Evolutionary conservation across 1,284 basidiomycete genomes (phyloP).

Genomic region (Tilletiopsis washingtonensis): DNA sequence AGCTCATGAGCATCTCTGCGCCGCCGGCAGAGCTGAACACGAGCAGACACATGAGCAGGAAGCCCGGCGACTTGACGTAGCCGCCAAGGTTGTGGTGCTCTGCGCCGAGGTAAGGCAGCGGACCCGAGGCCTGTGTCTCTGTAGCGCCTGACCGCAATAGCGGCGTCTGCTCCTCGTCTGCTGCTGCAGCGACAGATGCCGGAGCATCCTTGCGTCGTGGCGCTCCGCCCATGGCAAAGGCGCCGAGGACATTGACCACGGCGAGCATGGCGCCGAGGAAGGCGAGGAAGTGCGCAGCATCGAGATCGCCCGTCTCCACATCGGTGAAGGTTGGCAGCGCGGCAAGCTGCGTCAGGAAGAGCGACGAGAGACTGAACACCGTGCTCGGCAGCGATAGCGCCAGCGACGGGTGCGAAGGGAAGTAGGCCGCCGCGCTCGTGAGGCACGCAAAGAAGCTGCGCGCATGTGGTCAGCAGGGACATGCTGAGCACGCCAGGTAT

Average conservation of each 20-base stretch:
- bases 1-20: constrained; percentile 16
- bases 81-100: not conserved
- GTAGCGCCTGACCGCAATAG: too few relatives aligned
- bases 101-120: too few relatives aligned
- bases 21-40: constrained; percentile 12
- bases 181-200: not conserved
- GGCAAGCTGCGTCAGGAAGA: constrained; percentile 13
- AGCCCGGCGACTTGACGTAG: not conserved
- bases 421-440: constrained; percentile 9
- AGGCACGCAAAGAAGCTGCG: constrained; percentile 13
- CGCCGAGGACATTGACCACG: constrained; percentile 8
- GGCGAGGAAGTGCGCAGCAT: constrained; percentile 10
- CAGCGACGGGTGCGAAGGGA: constrained; percentile 10
- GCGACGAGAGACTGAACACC: constrained; percentile 15
- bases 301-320: constrained; percentile 11
- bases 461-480: constrained; percentile 1
- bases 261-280: constrained; percentile 11
- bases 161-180: not conserved
- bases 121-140: too few relatives aligned
- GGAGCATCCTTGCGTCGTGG: not conserved
- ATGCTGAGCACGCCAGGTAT: not conserved
- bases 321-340: constrained; percentile 11
- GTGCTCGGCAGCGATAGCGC: constrained; percentile 17
- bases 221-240: constrained; percentile 2
- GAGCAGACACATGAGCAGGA: not conserved